phyloP scores from a whole-genome alignment of 2,329 filamentous ascomycete species.

The Talaromyces sp. region DNA sequence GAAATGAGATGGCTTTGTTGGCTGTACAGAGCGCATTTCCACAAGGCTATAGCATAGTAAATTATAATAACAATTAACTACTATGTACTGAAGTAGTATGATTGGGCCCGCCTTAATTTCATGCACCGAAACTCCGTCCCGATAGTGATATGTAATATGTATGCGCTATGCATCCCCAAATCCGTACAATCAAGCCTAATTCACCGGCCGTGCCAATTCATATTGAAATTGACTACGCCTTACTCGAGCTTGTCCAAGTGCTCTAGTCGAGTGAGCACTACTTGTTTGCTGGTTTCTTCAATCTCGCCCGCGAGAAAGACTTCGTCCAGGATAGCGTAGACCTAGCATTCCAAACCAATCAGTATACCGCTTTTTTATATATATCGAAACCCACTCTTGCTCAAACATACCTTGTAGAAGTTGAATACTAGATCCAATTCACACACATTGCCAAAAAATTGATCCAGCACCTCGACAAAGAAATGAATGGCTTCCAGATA shows the following conservation, averaged over 20 bases:
- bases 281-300: constrained; percentile 98
- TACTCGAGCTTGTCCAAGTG: constrained; percentile 96
- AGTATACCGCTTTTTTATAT: constrained; percentile 1
- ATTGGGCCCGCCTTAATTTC: neutral
- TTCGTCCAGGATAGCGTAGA: constrained; percentile 97
- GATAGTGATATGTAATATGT: constrained; percentile 15
- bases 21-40: no score
- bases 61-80: neutral
- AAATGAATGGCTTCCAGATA: constrained; percentile 98
- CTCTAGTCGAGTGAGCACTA: constrained; percentile 89
- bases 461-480: constrained; percentile 97
- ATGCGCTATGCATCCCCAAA: constrained; percentile 16
- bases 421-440: constrained; percentile 87
- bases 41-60: neutral
- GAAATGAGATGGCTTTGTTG: neutral
- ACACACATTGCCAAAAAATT: constrained; percentile 98
- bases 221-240: constrained; percentile 20
- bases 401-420: constrained; percentile 65
- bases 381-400: constrained; percentile 5
- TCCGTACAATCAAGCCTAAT: neutral
- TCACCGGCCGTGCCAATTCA: neutral
- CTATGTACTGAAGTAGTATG: neutral
- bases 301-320: constrained; percentile 98
- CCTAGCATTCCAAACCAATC: constrained; percentile 50
- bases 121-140: constrained; percentile 3